Evolutionary conservation across 2,329 filamentous ascomycete species (phyloP).

Genomic region (Basipetospora chlamydospora): DNA sequence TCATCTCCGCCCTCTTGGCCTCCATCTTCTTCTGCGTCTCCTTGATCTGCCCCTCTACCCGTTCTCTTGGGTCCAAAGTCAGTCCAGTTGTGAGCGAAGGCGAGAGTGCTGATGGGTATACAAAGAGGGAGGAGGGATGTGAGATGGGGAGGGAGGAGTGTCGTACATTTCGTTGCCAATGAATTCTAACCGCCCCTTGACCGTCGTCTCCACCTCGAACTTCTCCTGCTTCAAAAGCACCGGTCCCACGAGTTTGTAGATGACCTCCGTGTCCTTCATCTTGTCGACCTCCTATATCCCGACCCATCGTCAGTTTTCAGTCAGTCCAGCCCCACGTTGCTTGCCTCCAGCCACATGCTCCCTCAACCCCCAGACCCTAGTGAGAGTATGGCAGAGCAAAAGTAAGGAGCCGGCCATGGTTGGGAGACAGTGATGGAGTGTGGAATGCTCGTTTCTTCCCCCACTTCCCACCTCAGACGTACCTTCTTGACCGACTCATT

Average conservation of each 20-base stretch:
- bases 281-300: slow-evolving; percentile 72
- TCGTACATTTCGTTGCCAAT: slow-evolving; percentile 86
- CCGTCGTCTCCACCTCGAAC: slow-evolving; percentile 75
- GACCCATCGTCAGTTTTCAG: background rate
- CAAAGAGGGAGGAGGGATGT: slow-evolving; percentile 4
- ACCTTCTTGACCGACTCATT: slow-evolving; percentile 79
- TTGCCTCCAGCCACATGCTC: too few relatives aligned
- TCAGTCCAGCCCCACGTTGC: too few relatives aligned
- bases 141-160: background rate
- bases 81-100: slow-evolving; percentile 8
- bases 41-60: slow-evolving; percentile 35
- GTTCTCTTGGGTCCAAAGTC: slow-evolving; percentile 13
- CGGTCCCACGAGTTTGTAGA: slow-evolving; percentile 92
- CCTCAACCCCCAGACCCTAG: too few relatives aligned
- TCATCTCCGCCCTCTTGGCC: slow-evolving; percentile 44
- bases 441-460: too few relatives aligned
- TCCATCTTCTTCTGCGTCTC: slow-evolving; percentile 42
- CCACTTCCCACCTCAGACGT: slow-evolving; percentile 8
- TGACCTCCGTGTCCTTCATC: slow-evolving; percentile 67
- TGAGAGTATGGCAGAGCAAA: background rate
- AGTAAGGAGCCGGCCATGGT: background rate
- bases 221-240: slow-evolving; percentile 92
- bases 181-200: slow-evolving; percentile 80
- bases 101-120: background rate
- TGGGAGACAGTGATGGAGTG: background rate